phyloP scores from a whole-genome alignment of 768 basidiomycete genomes.

The Tulasnella sp. region DNA sequence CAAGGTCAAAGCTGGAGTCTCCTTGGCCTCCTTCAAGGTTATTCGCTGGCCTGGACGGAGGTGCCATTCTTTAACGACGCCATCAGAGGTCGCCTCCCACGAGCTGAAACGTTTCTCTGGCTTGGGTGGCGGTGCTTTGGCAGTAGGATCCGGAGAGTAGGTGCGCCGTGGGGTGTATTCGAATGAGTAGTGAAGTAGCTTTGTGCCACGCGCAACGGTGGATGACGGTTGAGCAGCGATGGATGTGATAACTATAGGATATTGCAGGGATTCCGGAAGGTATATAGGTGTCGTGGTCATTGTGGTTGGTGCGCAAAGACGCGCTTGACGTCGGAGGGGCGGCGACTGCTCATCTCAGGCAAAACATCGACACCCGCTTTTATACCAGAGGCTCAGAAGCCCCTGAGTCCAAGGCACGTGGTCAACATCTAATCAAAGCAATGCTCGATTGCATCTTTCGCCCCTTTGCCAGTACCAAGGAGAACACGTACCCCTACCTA shows the following conservation, averaged over 20 bases:
- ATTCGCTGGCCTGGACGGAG: slow-evolving; percentile 68
- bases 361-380: slow-evolving; percentile 19
- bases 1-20: slow-evolving; percentile 65
- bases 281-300: slow-evolving; percentile 25
- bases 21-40: slow-evolving; percentile 59
- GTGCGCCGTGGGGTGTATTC: slow-evolving; percentile 53
- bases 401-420: slow-evolving; percentile 13
- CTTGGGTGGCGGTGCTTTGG: slow-evolving; percentile 41
- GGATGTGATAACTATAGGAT: slow-evolving; percentile 79
- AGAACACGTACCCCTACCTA: not conserved
- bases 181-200: slow-evolving; percentile 85
- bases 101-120: slow-evolving; percentile 76
- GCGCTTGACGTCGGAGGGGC: slow-evolving; percentile 27
- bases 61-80: slow-evolving; percentile 72
- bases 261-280: slow-evolving; percentile 58
- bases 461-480: not conserved
- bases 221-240: slow-evolving; percentile 56
- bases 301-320: slow-evolving; percentile 18
- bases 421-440: slow-evolving; percentile 12
- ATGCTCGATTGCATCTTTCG: not conserved
- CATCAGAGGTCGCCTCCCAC: slow-evolving; percentile 89
- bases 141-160: slow-evolving; percentile 28
- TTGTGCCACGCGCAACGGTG: slow-evolving; percentile 67
- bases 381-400: slow-evolving; percentile 17
- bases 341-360: slow-evolving; percentile 25